These are phyloP conservation scores for Cyclotella kingstonii DNA, from an alignment of 108 stramenopile genomes.

Conservation along the genomic window DNA sequence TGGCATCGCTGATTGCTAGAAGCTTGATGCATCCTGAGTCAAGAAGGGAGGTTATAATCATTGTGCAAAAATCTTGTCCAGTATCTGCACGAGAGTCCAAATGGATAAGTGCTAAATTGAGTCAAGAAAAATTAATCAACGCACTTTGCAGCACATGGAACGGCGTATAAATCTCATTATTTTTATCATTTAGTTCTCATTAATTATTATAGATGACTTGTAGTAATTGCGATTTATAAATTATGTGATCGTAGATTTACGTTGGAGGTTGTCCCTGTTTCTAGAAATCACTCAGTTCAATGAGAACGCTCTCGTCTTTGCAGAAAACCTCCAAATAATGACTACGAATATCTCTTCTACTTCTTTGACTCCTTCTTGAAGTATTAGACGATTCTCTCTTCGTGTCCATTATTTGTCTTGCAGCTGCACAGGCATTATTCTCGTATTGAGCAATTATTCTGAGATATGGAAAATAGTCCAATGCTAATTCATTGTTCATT, in stretches of 20 bases:
- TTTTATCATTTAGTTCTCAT: not conserved
- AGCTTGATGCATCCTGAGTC: not conserved
- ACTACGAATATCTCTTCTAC: conserved; percentile 14
- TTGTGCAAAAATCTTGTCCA: conserved; percentile 1
- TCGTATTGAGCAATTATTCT: conserved; percentile 34
- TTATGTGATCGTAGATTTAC: not conserved
- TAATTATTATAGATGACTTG: not conserved
- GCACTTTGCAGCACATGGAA: not conserved
- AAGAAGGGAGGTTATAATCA: conserved; percentile 4
- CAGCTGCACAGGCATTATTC: conserved; percentile 9
- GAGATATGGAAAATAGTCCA: conserved; percentile 46
- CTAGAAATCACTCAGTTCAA: not conserved
- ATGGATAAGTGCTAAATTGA: conserved; percentile 8
- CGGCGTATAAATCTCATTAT: not conserved
- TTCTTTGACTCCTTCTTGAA: conserved; percentile 15
- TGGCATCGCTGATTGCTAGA: conserved; percentile 53
- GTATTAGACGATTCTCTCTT: conserved; percentile 5
- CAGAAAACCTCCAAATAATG: conserved; percentile 33
- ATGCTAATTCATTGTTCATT: conserved; percentile 12
- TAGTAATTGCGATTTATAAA: not conserved
- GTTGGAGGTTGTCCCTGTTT: not conserved
- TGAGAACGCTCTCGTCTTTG: not conserved
- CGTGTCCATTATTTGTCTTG: conserved; percentile 21
- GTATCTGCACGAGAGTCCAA: not conserved
- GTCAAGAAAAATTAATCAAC: conserved; percentile 14